phyloP scores from a whole-genome alignment of 2,329 filamentous ascomycete genomes.

The Cercospora citrullina region DNA sequence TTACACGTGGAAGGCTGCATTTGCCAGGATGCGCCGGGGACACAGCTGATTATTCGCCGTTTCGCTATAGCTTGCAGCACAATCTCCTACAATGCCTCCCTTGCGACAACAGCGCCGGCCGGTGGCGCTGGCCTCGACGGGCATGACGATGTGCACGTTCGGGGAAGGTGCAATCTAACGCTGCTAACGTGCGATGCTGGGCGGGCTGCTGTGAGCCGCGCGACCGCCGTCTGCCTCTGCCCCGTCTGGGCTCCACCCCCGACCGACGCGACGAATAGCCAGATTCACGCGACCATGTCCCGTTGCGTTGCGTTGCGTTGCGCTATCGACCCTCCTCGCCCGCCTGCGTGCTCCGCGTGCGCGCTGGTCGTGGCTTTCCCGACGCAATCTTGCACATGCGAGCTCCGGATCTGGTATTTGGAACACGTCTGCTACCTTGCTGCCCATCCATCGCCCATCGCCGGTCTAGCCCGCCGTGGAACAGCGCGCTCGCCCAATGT shows the following conservation, averaged over 20 bases:
- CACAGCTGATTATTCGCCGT: slow-evolving; percentile 1
- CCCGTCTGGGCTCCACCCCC: neutral
- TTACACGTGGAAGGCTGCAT: slow-evolving; percentile 6
- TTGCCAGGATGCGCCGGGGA: slow-evolving; percentile 2
- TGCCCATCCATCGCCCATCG: slow-evolving; percentile 4
- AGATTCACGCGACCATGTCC: neutral
- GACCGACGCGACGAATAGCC: neutral
- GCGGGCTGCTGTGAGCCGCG: neutral
- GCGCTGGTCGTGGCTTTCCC: neutral
- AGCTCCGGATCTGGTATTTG: slow-evolving; percentile 1
- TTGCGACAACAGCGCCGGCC: neutral
- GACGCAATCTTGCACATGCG: slow-evolving; percentile 1
- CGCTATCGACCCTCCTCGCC: neutral
- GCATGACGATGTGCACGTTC: neutral
- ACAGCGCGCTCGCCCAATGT: slow-evolving; percentile 1
- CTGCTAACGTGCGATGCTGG: neutral
- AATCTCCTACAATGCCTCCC: slow-evolving; percentile 4
- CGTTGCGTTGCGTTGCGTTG: neutral
- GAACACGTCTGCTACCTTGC: slow-evolving; percentile 5
- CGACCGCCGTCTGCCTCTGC: neutral
- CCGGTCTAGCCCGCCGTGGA: neutral
- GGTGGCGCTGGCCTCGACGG: neutral
- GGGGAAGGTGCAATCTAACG: neutral
- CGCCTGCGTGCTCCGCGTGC: neutral
- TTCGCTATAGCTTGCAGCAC: neutral